Conservation (phyloP, 75 land plant species). For the Picea sitchensis region DNA sequence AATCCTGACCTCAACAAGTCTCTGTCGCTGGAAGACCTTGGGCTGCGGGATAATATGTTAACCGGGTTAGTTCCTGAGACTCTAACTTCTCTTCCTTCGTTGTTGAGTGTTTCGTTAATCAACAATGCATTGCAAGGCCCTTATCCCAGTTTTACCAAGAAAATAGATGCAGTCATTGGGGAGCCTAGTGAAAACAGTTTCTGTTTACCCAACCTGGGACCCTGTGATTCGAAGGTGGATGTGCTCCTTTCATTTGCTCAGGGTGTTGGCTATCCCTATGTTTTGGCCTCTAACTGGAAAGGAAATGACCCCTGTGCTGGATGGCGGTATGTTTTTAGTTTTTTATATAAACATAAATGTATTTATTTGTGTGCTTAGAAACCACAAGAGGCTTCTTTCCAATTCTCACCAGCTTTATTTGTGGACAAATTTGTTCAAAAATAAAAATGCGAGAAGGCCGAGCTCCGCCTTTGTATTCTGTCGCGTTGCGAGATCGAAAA, state of each 20-base stretch:
- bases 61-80: constrained; percentile 62
- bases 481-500: too few species aligned
- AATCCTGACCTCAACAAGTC: constrained; percentile 56
- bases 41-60: constrained; percentile 54
- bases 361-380: too few species aligned
- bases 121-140: constrained; percentile 74
- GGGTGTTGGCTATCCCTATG: constrained; percentile 32
- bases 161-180: constrained; percentile 8
- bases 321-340: constrained; percentile 56
- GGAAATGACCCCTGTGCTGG: constrained; percentile 66
- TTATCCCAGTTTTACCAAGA: constrained; percentile 31
- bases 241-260: constrained; percentile 28
- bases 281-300: constrained; percentile 44
- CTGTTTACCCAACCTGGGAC: constrained; percentile 36
- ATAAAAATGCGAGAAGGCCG: too few species aligned
- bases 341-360: too few species aligned
- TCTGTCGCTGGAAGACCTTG: constrained; percentile 24
- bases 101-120: constrained; percentile 47
- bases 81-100: constrained; percentile 24
- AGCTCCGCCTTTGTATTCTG: too few species aligned
- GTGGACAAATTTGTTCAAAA: too few species aligned
- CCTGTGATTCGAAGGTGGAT: constrained; percentile 43
- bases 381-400: too few species aligned
- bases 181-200: constrained; percentile 31
- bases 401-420: too few species aligned